Conservation (phyloP, 2,329 filamentous ascomycete species). For the Colletotrichum neosansevieriae region DNA sequence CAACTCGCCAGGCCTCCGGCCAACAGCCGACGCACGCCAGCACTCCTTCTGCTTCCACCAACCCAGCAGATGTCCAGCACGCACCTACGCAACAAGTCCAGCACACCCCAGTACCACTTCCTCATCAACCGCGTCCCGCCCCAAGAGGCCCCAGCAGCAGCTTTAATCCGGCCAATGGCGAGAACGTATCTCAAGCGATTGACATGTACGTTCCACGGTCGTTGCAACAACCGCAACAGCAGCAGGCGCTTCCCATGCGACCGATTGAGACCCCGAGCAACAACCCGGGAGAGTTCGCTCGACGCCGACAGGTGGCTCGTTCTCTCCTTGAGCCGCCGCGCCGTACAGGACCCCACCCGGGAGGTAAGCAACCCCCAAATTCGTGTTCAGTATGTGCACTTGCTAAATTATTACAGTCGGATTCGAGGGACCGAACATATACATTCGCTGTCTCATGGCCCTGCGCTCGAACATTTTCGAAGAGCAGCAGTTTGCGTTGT, state of each 20-base stretch:
- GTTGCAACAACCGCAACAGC: constrained; percentile 74
- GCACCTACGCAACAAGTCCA: constrained; percentile 44
- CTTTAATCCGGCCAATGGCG: constrained; percentile 67
- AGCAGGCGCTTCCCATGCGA: constrained; percentile 74
- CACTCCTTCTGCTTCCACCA: constrained; percentile 42
- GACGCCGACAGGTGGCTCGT: constrained; percentile 61
- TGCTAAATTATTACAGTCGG: constrained; percentile 54
- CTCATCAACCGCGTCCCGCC: constrained; percentile 44
- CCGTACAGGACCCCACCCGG: constrained; percentile 59
- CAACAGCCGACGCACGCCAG: constrained; percentile 42
- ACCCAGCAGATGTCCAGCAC: constrained; percentile 42
- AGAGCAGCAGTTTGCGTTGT: constrained; percentile 92
- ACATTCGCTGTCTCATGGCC: constrained; percentile 86
- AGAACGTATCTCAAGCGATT: constrained; percentile 70
- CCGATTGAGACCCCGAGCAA: constrained; percentile 82
- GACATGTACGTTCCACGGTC: constrained; percentile 55
- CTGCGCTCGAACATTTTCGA: constrained; percentile 82
- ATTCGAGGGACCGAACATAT: constrained; percentile 88
- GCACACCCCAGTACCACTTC: constrained; percentile 46
- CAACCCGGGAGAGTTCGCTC: constrained; percentile 76
- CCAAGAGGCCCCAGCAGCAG: constrained; percentile 58
- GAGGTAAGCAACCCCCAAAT: constrained; percentile 62
- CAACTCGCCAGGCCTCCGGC: constrained; percentile 67
- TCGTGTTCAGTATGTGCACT: too few relatives aligned
- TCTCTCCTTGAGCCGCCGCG: constrained; percentile 37